Evolutionary conservation across 805 yeast species (phyloP).

Genomic region (Nakazawaea sp.): DNA sequence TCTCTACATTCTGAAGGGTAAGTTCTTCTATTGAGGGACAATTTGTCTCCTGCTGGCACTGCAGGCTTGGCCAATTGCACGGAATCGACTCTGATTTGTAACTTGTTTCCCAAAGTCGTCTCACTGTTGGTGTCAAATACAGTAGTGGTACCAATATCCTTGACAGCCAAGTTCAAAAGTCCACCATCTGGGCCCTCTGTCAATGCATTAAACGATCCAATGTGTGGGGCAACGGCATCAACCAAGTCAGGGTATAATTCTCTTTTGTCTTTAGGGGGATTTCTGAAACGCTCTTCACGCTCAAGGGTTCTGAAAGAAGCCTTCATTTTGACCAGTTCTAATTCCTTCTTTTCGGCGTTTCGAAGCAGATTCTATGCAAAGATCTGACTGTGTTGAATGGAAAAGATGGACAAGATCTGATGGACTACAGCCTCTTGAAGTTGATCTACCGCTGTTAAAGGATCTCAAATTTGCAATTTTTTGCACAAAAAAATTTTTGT

Average conservation of each 20-base stretch:
- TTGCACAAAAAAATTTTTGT: not conserved
- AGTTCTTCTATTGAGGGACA: slow-evolving; percentile 69
- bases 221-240: slow-evolving; percentile 92
- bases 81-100: slow-evolving; percentile 77
- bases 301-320: slow-evolving; percentile 78
- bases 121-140: slow-evolving; percentile 76
- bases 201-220: slow-evolving; percentile 93
- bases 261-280: slow-evolving; percentile 84
- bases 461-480: not conserved
- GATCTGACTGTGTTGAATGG: too few species aligned
- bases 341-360: too few species aligned
- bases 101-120: slow-evolving; percentile 74
- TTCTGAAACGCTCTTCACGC: slow-evolving; percentile 75
- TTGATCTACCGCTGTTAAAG: not conserved
- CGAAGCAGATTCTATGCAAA: too few species aligned
- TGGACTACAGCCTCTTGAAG: not conserved
- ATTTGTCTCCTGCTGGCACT: slow-evolving; percentile 62
- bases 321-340: slow-evolving; percentile 33
- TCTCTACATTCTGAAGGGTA: slow-evolving; percentile 89
- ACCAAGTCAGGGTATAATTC: slow-evolving; percentile 67
- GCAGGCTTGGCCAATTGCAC: slow-evolving; percentile 84
- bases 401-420: too few species aligned
- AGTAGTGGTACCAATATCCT: slow-evolving; percentile 82
- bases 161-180: slow-evolving; percentile 72
- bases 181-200: slow-evolving; percentile 88